These are phyloP conservation scores for Cadophora sp. DNA, from an alignment of 2,329 filamentous ascomycete genomes.

Conservation along the genomic window DNA sequence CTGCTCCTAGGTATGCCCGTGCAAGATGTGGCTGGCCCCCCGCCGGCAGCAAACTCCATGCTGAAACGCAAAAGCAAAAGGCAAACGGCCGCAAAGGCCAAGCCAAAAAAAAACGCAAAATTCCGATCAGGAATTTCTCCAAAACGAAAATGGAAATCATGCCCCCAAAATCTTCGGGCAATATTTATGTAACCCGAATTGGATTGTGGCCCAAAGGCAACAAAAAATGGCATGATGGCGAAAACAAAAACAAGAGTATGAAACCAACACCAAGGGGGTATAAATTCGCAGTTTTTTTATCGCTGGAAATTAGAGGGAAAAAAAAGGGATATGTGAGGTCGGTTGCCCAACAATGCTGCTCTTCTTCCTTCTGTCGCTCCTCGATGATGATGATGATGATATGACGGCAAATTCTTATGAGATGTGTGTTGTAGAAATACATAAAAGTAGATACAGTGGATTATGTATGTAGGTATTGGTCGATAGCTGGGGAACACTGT, in stretches of 20 bases:
- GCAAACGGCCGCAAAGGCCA: not conserved
- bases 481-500: slow-evolving; percentile 13
- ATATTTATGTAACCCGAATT: not conserved
- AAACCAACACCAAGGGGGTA: slow-evolving; percentile 30
- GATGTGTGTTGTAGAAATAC: slow-evolving; percentile 31
- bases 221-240: slow-evolving; percentile 20
- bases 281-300: slow-evolving; percentile 27
- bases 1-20: slow-evolving; percentile 12
- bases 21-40: slow-evolving; percentile 9
- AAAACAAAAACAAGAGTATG: slow-evolving; percentile 19
- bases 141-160: not conserved
- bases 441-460: slow-evolving; percentile 32
- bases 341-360: slow-evolving; percentile 33
- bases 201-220: slow-evolving; percentile 15
- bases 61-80: slow-evolving; percentile 26
- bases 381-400: slow-evolving; percentile 19
- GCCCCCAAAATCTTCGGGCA: not conserved
- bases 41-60: slow-evolving; percentile 30
- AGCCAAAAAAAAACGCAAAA: not conserved
- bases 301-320: slow-evolving; percentile 15
- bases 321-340: slow-evolving; percentile 25
- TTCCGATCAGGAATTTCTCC: not conserved
- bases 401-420: slow-evolving; percentile 16
- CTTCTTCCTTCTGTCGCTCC: slow-evolving; percentile 22
- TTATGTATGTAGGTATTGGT: slow-evolving; percentile 15